phyloP scores from a whole-genome alignment of 768 basidiomycete species.

The Boletus tylopilopsis region DNA sequence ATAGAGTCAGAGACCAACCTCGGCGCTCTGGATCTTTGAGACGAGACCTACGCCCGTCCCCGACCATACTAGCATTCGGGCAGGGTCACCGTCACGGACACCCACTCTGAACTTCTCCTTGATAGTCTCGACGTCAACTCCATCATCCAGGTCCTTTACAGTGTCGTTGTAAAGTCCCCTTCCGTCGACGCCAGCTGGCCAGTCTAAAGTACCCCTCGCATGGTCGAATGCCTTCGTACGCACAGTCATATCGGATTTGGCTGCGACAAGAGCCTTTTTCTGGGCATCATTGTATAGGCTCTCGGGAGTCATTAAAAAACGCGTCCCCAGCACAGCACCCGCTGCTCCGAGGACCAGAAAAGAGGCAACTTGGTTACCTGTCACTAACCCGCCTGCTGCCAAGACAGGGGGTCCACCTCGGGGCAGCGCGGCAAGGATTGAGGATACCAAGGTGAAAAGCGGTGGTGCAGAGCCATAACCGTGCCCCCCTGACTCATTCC shows the following conservation, averaged over 20 bases:
- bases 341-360: constrained; percentile 64
- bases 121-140: constrained; percentile 41
- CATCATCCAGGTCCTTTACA: constrained; percentile 52
- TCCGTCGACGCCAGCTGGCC: constrained; percentile 62
- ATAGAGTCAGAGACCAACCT: constrained; percentile 28
- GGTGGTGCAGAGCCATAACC: constrained; percentile 56
- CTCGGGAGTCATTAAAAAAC: constrained; percentile 68
- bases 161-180: constrained; percentile 45
- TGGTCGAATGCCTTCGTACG: constrained; percentile 64
- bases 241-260: constrained; percentile 43
- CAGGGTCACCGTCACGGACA: constrained; percentile 40
- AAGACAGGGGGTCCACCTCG: constrained; percentile 50
- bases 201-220: constrained; percentile 51
- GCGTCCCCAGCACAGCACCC: constrained; percentile 70
- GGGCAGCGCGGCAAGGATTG: constrained; percentile 44
- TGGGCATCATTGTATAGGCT: constrained; percentile 53
- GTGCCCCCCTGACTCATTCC: constrained; percentile 80
- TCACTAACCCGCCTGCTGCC: constrained; percentile 72
- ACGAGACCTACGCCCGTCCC: constrained; percentile 63
- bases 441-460: constrained; percentile 55
- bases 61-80: constrained; percentile 62
- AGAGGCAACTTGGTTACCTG: constrained; percentile 61
- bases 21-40: constrained; percentile 38
- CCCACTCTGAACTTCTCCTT: constrained; percentile 46
- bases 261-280: constrained; percentile 48